Conservation (phyloP, 2,329 filamentous ascomycete genomes). For the Stylonectria norvegica region DNA sequence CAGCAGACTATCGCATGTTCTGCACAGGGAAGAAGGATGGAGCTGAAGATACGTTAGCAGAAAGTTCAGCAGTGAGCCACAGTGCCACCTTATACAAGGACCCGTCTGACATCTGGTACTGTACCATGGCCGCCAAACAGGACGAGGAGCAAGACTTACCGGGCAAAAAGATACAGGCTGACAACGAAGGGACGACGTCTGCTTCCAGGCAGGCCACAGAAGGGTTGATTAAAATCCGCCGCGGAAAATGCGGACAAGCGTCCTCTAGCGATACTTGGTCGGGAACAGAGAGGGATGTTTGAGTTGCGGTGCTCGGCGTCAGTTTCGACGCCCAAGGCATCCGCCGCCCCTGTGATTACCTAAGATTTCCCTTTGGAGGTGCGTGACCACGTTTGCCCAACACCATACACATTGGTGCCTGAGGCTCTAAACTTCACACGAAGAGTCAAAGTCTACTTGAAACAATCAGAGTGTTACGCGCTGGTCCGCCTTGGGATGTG, state of each 20-base stretch:
- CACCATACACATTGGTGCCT: slow-evolving; percentile 18
- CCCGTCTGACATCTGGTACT: too few relatives aligned
- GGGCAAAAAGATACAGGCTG: slow-evolving; percentile 26
- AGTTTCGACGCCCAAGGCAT: slow-evolving; percentile 16
- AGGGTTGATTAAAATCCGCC: slow-evolving; percentile 28
- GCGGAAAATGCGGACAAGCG: slow-evolving; percentile 28
- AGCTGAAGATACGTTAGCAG: slow-evolving; percentile 22
- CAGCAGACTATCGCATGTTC: slow-evolving; percentile 34
- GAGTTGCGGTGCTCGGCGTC: slow-evolving; percentile 23
- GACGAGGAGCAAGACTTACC: slow-evolving; percentile 22
- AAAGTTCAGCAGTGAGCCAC: slow-evolving; percentile 2
- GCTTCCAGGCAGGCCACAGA: slow-evolving; percentile 39
- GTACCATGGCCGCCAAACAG: too few relatives aligned
- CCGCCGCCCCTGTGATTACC: slow-evolving; percentile 27
- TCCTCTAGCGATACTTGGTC: slow-evolving; percentile 25
- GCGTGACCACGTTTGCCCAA: too few relatives aligned
- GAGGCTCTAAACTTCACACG: slow-evolving; percentile 15
- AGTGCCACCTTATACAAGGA: slow-evolving; percentile 9
- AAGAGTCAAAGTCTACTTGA: too few relatives aligned
- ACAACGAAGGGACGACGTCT: slow-evolving; percentile 34
- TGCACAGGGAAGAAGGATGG: slow-evolving; percentile 21
- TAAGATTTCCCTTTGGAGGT: slow-evolving; percentile 14
- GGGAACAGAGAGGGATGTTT: slow-evolving; percentile 18
- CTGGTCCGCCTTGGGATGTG: too few relatives aligned
- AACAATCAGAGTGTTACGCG: too few relatives aligned